Evolutionary conservation across 108 stramenopile genomes (phyloP).

Genomic region (Stephanodiscus triporus): DNA sequence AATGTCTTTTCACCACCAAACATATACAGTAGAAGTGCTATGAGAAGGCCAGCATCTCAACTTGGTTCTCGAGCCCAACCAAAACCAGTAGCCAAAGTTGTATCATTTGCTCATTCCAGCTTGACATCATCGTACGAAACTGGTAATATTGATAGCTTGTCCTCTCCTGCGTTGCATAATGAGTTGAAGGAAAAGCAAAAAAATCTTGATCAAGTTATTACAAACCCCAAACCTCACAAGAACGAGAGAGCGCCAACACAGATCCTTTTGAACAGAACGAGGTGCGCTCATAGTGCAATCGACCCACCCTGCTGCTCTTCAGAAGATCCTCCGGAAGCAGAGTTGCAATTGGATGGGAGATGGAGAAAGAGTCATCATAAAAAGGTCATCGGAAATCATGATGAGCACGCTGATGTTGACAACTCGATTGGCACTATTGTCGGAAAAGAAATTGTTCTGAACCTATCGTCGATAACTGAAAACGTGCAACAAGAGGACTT

Average conservation of each 20-base stretch:
- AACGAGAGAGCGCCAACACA: neutral
- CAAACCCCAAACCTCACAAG: neutral
- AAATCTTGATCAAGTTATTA: neutral
- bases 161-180: neutral
- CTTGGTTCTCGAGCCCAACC: conserved; percentile 1
- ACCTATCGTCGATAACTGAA: conserved; percentile 8
- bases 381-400: neutral
- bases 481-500: neutral
- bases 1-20: neutral
- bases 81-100: neutral
- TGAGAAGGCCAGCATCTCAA: neutral
- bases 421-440: conserved; percentile 5
- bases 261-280: neutral
- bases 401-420: neutral
- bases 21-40: neutral
- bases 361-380: neutral
- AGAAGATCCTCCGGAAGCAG: conserved; percentile 20
- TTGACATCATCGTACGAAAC: neutral
- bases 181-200: neutral
- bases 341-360: neutral
- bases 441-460: conserved; percentile 11
- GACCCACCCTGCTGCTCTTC: conserved; percentile 24
- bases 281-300: conserved; percentile 1
- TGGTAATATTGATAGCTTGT: neutral
- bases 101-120: neutral